Base-by-base conservation (phyloP, 306 rosid species). In the Vigna angularis region DNA sequence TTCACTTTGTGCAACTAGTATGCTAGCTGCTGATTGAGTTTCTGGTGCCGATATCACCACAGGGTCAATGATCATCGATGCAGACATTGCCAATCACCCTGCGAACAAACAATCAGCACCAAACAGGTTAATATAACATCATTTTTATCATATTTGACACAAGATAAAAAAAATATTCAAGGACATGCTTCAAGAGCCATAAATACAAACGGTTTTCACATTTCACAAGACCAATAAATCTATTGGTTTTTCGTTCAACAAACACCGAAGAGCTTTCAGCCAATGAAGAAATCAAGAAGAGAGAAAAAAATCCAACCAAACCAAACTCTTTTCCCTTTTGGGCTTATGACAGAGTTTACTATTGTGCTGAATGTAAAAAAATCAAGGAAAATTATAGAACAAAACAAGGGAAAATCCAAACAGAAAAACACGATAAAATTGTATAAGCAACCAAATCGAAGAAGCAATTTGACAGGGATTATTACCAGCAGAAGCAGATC, bases 401-500 rank as follows among this genome's bases (percentile, higher is more conserved):
- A 72, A 45, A 45, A 38, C 42, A 63, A 52, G 53, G 5, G 28
- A 36, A n/a, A 32, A n/a, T n/a, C 7, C 3, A 32, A 70, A 59
- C 45, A 58, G 10, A 68, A 34, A 16, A 4, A 44, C 14, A 36
- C 40, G 36, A 66, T 13, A 9, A 66, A 66, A 55, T 57, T 32
- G 26, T 53, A 57, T 44, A 36, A 8, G 1, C 55, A 42, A 45
- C 4, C 5, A 24, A 64, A 48, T 28, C 34, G 32, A 62, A 59
- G 3, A 45, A 32, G 14, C 45, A 67, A 10, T 9, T 50, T 51
- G 70, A 50, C 49, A 70, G 75, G 22, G 80, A 83, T 80, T 2
- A 22, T 70, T 88, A 87, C 93, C 93, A 81, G 93, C 88, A 84
- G 89, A 86, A 88, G 93, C 88, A 87, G 95, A 90, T 53, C 49